Evolutionary conservation across 345 rosid species (phyloP), one percentile per base, ranked within the genome.

Genomic region (Eucalyptus camaldulensis): DNA sequence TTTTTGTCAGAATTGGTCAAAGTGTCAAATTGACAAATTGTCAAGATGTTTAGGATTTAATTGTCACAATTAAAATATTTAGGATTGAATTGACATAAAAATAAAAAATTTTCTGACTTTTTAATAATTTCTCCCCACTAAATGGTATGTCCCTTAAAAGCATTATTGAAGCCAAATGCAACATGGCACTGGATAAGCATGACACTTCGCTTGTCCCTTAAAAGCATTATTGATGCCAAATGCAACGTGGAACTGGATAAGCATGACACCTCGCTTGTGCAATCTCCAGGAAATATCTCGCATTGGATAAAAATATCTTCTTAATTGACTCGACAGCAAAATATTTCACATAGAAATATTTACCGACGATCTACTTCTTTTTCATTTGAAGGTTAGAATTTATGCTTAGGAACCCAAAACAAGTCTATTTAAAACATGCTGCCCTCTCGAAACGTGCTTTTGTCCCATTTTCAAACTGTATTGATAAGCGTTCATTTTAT

Each of bases 291-390:
- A 60, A 60, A 60, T 27, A 60, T 60, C 31, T 60, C 15, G 62
- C 29, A 10, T 25, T 60, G 69, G 69, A 60, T 1, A 27, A 27
- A 0, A 27, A 11, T 1, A 60, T 60, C 15, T 27, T 60, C 67
- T 60, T 6, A 25, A 27, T 0, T 5, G 2, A 60, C 67, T 60
- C 31, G 69, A 60, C 8, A 60, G 1, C 31, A 60, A 0, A 27
- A 60, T 27, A 11, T 0, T 0, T 60, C n/a, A 60, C n/a, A 60
- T 19, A 19, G 31, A 60, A 12, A 0, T 27, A 27, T 60, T 0
- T 27, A 0, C 67, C 14, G 31, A 60, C 15, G 2, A 60, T 60
- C 67, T 12, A 6, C 14, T 60, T 60, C 4, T 27, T 60, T 60
- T 25, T 29, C 67, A 12, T 0, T 60, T 27, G 29, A 27, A 60